These are phyloP conservation scores for Cajanus cajan DNA, from an alignment of 306 rosid species.

Conservation along the genomic window DNA sequence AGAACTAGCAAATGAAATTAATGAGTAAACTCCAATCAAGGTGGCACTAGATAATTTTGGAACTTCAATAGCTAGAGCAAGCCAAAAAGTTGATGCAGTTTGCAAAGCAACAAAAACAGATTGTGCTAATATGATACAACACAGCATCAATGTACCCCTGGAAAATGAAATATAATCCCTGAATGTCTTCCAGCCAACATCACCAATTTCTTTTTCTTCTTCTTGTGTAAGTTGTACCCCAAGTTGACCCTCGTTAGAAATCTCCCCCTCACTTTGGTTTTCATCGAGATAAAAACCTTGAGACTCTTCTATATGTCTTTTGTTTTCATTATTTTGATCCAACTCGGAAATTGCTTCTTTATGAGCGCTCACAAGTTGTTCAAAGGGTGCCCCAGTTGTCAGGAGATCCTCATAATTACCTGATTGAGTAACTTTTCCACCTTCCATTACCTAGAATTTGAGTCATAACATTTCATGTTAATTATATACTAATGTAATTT, in stretches of 20 bases:
- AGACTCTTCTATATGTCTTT: conserved; percentile 25
- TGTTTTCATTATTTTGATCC: conserved; percentile 32
- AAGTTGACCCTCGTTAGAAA: conserved; percentile 28
- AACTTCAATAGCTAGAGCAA: conserved; percentile 60
- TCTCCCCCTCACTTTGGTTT: conserved; percentile 38
- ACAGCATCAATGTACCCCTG: conserved; percentile 39
- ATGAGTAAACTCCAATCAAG: conserved; percentile 56
- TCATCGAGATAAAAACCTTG: conserved; percentile 24
- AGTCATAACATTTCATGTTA: not conserved
- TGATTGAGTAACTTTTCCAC: conserved; percentile 57
- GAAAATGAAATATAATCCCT: conserved; percentile 57
- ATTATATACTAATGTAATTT: not conserved
- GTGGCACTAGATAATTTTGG: conserved; percentile 44
- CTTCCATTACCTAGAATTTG: conserved; percentile 63
- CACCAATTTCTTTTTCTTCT: conserved; percentile 70
- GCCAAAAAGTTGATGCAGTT: conserved; percentile 61
- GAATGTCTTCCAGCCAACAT: conserved; percentile 66
- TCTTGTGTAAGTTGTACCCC: conserved; percentile 64
- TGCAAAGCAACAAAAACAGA: conserved; percentile 49
- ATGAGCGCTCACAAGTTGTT: conserved; percentile 79
- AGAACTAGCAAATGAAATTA: conserved; percentile 51
- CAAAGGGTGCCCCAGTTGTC: conserved; percentile 63
- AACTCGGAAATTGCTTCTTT: conserved; percentile 47
- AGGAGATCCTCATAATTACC: conserved; percentile 66
- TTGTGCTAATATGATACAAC: conserved; percentile 27